Percentiles rank a stretch among this genome's conserved stretches.
Evolutionary conservation across 495 filamentous ascomycete genomes (phyloP).

Genomic region (Lepraria neglecta): DNA sequence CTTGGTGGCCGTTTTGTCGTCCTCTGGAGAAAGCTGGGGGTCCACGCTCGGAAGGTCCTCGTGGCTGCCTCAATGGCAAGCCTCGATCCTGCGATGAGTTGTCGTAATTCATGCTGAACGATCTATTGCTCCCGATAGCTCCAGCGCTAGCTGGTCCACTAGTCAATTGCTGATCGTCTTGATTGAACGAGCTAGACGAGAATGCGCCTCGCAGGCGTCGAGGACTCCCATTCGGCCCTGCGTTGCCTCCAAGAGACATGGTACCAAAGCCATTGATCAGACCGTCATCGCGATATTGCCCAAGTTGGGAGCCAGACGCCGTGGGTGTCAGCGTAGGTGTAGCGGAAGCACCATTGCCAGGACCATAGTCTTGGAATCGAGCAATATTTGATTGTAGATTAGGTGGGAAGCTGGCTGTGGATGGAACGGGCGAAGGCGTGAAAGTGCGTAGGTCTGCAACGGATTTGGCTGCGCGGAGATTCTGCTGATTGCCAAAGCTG

Average conservation of each 20-base stretch:
- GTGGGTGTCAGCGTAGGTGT: slow-evolving; percentile 74
- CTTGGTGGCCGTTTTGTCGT: slow-evolving; percentile 74
- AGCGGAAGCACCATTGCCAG: slow-evolving; percentile 55
- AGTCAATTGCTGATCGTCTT: slow-evolving; percentile 47
- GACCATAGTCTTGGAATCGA: slow-evolving; percentile 56
- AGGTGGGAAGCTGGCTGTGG: slow-evolving; percentile 79
- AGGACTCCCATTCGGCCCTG: slow-evolving; percentile 48
- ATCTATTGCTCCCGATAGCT: slow-evolving; percentile 81
- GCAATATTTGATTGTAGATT: slow-evolving; percentile 58
- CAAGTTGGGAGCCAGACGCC: slow-evolving; percentile 53
- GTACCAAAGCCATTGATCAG: slow-evolving; percentile 62
- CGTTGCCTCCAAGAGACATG: slow-evolving; percentile 53
- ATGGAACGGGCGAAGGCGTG: slow-evolving; percentile 87
- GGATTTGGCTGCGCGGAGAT: slow-evolving; percentile 91
- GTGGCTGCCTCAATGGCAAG: slow-evolving; percentile 69
- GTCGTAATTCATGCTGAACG: slow-evolving; percentile 58
- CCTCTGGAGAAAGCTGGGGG: slow-evolving; percentile 59
- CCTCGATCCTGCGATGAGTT: slow-evolving; percentile 54
- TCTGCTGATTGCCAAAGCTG: slow-evolving; percentile 56
- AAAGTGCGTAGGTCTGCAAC: slow-evolving; percentile 93
- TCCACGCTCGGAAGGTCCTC: slow-evolving; percentile 73
- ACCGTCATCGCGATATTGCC: slow-evolving; percentile 55
- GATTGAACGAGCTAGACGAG: slow-evolving; percentile 62
- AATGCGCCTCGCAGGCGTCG: slow-evolving; percentile 58
- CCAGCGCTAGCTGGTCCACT: slow-evolving; percentile 43